These are phyloP conservation scores for Scheffersomyces parashehatae DNA, from an alignment of 1,139 yeast species.

Conservation along the genomic window DNA sequence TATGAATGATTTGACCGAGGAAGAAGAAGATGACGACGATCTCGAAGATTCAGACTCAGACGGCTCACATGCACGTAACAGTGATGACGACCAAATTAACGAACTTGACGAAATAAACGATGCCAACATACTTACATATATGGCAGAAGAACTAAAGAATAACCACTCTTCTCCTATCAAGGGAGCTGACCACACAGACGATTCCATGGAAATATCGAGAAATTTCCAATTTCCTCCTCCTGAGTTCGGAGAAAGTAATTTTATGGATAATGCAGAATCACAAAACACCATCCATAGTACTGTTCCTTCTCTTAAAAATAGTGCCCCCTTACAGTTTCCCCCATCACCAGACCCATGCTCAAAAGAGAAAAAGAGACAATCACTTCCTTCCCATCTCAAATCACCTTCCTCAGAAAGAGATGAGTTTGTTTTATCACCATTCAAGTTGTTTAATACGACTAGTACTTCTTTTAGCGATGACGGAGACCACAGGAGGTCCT, in stretches of 20 bases:
- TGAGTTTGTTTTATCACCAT: slow-evolving; percentile 47
- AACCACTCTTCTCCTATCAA: slow-evolving; percentile 31
- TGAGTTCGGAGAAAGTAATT: slow-evolving; percentile 1
- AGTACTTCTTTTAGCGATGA: slow-evolving; percentile 21
- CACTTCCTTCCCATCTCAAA: slow-evolving; percentile 33
- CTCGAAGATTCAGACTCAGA: neutral
- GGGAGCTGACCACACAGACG: slow-evolving; percentile 10
- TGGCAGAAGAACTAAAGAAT: slow-evolving; percentile 21
- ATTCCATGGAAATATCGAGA: slow-evolving; percentile 22
- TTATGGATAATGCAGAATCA: neutral
- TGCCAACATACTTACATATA: slow-evolving; percentile 18
- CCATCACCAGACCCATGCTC: slow-evolving; percentile 38
- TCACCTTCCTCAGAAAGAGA: slow-evolving; percentile 17
- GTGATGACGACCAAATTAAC: slow-evolving; percentile 4
- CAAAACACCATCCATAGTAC: too few relatives aligned
- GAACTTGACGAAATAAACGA: slow-evolving; percentile 8
- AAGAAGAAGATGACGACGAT: slow-evolving; percentile 10
- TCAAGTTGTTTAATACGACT: slow-evolving; percentile 32
- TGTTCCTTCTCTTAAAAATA: neutral
- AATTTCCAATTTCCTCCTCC: slow-evolving; percentile 30
- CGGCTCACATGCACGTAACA: neutral
- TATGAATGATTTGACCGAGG: slow-evolving; percentile 26
- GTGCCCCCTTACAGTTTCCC: slow-evolving; percentile 19
- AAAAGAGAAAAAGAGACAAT: slow-evolving; percentile 29
- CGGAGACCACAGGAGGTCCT: slow-evolving; percentile 5